phyloP scores from a whole-genome alignment of 2,329 filamentous ascomycete genomes.

The Cladosporium cucumerinum region DNA sequence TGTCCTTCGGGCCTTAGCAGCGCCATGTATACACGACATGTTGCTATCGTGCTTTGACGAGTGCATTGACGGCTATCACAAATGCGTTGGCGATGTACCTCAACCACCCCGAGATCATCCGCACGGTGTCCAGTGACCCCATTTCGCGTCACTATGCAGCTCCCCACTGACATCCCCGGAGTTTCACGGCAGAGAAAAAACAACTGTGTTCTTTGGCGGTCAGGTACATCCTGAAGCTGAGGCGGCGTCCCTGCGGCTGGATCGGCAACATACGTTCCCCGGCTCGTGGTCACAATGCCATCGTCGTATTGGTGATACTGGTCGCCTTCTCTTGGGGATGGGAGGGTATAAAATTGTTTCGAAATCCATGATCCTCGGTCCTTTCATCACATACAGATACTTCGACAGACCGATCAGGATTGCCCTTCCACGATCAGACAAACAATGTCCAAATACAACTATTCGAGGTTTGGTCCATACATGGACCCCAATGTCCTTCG shows the following conservation, averaged over 20 bases:
- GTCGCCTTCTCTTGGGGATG: not conserved
- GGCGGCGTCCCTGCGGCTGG: not conserved
- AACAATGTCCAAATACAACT: constrained; percentile 5
- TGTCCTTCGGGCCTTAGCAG: not conserved
- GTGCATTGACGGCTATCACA: not conserved
- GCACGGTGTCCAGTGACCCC: not conserved
- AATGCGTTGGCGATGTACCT: not conserved
- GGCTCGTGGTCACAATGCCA: not conserved
- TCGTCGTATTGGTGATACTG: not conserved
- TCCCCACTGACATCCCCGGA: constrained; percentile 5
- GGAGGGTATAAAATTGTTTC: not conserved
- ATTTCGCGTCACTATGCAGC: constrained; percentile 1
- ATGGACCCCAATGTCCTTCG: constrained; percentile 25
- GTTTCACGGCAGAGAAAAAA: not conserved
- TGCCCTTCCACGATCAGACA: not conserved
- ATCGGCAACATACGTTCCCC: constrained; percentile 1
- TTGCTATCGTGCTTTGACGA: not conserved
- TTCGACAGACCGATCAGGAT: not conserved
- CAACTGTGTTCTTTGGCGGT: not conserved
- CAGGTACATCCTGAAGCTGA: not conserved
- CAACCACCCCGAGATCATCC: not conserved
- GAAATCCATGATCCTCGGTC: not conserved
- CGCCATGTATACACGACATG: not conserved
- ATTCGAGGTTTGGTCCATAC: constrained; percentile 12
- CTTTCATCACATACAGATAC: not conserved